Evolutionary conservation across 176 grass and related monocot genomes (phyloP).

Genomic region (Metroxylon sagu): DNA sequence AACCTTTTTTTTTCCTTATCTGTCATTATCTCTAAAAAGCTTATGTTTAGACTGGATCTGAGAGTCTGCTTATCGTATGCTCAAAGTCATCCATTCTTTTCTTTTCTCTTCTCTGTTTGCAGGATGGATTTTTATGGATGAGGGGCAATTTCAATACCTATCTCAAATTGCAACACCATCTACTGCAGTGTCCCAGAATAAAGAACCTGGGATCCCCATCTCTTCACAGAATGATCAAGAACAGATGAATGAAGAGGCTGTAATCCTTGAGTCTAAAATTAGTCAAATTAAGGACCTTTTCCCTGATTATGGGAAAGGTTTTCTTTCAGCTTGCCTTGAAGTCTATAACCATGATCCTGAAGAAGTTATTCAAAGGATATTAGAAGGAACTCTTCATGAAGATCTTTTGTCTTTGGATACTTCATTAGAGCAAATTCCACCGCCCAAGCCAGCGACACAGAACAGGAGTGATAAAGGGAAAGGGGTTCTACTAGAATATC

Average conservation of each 20-base stretch:
- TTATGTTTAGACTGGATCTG: too few species aligned
- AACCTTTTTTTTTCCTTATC: too few species aligned
- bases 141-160: conserved; percentile 73
- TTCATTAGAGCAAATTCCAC: conserved; percentile 63
- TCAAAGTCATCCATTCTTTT: conserved; percentile 5
- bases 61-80: too few species aligned
- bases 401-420: conserved; percentile 77
- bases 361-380: conserved; percentile 86
- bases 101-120: conserved; percentile 20
- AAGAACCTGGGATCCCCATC: conserved; percentile 32
- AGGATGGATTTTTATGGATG: conserved; percentile 90
- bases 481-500: conserved; percentile 49
- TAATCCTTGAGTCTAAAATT: conserved; percentile 78
- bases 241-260: conserved; percentile 65
- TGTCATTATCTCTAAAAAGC: too few species aligned
- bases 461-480: conserved; percentile 75
- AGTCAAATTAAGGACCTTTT: conserved; percentile 94
- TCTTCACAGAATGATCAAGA: conserved; percentile 39
- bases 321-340: conserved; percentile 82
- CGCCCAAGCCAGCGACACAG: conserved; percentile 31
- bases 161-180: conserved; percentile 45
- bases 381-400: conserved; percentile 86
- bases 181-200: conserved; percentile 33
- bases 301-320: conserved; percentile 86
- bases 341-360: conserved; percentile 78